Percentiles rank a stretch among this genome's conserved stretches.
These are phyloP conservation scores for Geotrichum histeridarum DNA, from an alignment of 1,139 yeast genomes.

Conservation along the genomic window DNA sequence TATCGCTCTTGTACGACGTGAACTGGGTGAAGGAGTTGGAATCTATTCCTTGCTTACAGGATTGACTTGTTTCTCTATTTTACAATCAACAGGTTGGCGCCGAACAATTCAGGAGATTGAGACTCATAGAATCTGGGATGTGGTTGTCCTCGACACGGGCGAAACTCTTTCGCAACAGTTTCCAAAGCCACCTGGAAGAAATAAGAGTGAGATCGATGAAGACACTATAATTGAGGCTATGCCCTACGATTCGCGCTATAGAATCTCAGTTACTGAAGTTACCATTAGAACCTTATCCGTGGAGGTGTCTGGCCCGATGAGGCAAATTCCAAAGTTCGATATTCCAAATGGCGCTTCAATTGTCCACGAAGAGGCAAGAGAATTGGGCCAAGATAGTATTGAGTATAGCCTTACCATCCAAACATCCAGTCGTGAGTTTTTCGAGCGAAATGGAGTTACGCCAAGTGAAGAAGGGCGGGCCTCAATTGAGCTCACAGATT, in stretches of 20 bases:
- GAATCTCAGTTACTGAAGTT: conserved; percentile 26
- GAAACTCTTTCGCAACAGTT: conserved; percentile 32
- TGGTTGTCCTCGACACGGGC: conserved; percentile 35
- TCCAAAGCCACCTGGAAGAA: conserved; percentile 23
- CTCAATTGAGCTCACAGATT: background rate
- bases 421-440: conserved; percentile 21
- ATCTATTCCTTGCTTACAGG: conserved; percentile 32
- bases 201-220: conserved; percentile 23
- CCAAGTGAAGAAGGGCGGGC: background rate
- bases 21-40: conserved; percentile 32
- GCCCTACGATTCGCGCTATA: conserved; percentile 29
- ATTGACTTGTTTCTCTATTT: conserved; percentile 31
- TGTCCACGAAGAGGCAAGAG: conserved; percentile 22
- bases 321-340: conserved; percentile 19
- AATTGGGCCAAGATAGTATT: conserved; percentile 15
- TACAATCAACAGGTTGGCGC: conserved; percentile 33
- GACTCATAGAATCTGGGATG: conserved; percentile 35
- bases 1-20: conserved; percentile 29
- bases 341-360: conserved; percentile 28
- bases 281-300: conserved; percentile 24
- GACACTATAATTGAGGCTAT: conserved; percentile 26
- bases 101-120: conserved; percentile 28
- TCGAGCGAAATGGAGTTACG: conserved; percentile 25
- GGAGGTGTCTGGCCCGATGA: conserved; percentile 23
- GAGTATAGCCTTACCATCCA: conserved; percentile 25